Evolutionary conservation across 2,329 filamentous ascomycete species (phyloP).

Genomic region (Chaetomiaceae sp.): DNA sequence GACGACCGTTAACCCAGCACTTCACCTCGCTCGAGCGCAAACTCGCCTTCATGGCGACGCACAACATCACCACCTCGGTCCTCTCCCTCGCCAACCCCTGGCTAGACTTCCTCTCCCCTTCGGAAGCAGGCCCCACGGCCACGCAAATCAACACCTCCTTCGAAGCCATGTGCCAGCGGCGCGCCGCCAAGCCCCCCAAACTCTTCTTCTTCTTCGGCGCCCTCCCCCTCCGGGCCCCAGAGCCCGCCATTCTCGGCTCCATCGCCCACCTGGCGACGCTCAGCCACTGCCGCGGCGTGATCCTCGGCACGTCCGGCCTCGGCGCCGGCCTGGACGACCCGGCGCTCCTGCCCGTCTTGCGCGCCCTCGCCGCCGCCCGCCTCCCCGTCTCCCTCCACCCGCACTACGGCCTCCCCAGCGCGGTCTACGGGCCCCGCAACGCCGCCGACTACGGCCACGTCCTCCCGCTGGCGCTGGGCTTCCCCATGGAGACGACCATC

Average conservation of each 20-base stretch:
- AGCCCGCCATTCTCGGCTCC: constrained; percentile 53
- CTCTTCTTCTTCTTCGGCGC: constrained; percentile 77
- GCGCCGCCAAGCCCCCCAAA: constrained; percentile 30
- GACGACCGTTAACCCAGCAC: constrained; percentile 76
- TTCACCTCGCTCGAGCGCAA: constrained; percentile 80
- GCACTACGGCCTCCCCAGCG: constrained; percentile 80
- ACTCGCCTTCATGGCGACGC: constrained; percentile 80
- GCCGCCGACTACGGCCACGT: constrained; percentile 75
- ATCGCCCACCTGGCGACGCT: constrained; percentile 51
- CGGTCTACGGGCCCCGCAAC: constrained; percentile 71
- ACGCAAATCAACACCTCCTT: constrained; percentile 72
- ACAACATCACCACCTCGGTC: constrained; percentile 76
- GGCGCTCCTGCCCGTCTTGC: constrained; percentile 65
- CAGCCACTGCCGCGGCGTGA: constrained; percentile 73
- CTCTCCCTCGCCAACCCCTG: constrained; percentile 90
- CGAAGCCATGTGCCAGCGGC: constrained; percentile 61
- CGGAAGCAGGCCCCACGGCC: constrained; percentile 61
- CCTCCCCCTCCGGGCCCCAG: constrained; percentile 68
- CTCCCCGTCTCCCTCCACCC: constrained; percentile 81
- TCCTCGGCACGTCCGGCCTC: constrained; percentile 79
- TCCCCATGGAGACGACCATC: constrained; percentile 90
- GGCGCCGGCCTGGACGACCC: constrained; percentile 78
- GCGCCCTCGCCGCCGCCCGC: constrained; percentile 59
- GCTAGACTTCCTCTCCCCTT: constrained; percentile 72
- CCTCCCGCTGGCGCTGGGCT: constrained; percentile 77